These are phyloP conservation scores for Monilinia fructigena DNA, from an alignment of 2,329 filamentous ascomycete genomes.

Conservation along the genomic window DNA sequence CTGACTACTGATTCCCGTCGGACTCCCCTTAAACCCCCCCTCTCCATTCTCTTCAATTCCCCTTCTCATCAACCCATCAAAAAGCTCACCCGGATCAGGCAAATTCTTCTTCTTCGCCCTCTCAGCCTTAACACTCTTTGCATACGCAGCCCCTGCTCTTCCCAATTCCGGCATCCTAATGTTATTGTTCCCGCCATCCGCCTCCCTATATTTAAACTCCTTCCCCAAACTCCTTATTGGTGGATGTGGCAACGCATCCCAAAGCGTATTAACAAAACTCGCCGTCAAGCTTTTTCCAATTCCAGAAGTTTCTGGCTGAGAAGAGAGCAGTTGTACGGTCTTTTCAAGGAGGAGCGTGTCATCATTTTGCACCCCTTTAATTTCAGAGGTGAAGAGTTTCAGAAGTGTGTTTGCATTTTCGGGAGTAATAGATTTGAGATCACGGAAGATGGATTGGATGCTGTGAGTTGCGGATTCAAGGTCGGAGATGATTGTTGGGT, in stretches of 20 bases:
- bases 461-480: slow-evolving; percentile 19
- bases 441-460: slow-evolving; percentile 34
- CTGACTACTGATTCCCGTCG: slow-evolving; percentile 46
- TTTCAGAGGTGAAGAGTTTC: slow-evolving; percentile 58
- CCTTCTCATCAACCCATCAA: slow-evolving; percentile 59
- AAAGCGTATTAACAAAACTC: slow-evolving; percentile 64
- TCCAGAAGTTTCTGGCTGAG: slow-evolving; percentile 8
- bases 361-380: slow-evolving; percentile 66
- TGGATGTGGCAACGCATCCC: slow-evolving; percentile 71
- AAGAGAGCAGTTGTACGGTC: slow-evolving; percentile 49
- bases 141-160: slow-evolving; percentile 65
- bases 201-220: slow-evolving; percentile 60
- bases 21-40: slow-evolving; percentile 33
- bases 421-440: slow-evolving; percentile 47
- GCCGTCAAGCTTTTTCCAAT: slow-evolving; percentile 53
- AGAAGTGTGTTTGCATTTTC: slow-evolving; percentile 56
- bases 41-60: slow-evolving; percentile 29
- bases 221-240: slow-evolving; percentile 63
- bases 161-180: slow-evolving; percentile 62
- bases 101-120: slow-evolving; percentile 55
- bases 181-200: slow-evolving; percentile 55
- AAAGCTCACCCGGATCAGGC: slow-evolving; percentile 63
- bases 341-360: slow-evolving; percentile 76
- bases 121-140: slow-evolving; percentile 60
- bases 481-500: slow-evolving; percentile 3